Conservation (phyloP, 2,329 filamentous ascomycete species). For the Cercospora sp. region DNA sequence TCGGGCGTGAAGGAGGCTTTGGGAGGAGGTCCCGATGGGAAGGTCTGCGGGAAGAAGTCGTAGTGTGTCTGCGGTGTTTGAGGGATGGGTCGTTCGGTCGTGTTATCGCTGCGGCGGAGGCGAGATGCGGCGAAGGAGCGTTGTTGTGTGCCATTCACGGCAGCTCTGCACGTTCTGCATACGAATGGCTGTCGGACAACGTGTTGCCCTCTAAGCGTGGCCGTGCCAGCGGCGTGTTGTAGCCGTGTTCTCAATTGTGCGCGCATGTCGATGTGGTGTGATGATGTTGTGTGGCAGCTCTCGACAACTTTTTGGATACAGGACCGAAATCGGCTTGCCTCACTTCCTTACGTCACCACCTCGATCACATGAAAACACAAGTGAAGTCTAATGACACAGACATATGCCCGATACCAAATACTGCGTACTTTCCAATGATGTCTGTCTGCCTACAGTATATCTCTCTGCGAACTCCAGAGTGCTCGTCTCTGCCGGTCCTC, state of each 20-base stretch:
- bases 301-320: background rate
- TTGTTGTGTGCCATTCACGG: conserved; percentile 7
- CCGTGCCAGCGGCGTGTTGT: background rate
- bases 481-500: no score
- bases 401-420: background rate
- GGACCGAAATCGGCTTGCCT: background rate
- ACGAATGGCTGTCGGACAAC: conserved; percentile 21
- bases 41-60: conserved; percentile 79
- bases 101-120: conserved; percentile 1
- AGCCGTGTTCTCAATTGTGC: background rate
- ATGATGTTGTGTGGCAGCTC: background rate
- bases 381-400: background rate
- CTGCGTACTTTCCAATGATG: background rate
- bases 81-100: conserved; percentile 7
- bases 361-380: conserved; percentile 1
- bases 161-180: conserved; percentile 24
- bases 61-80: conserved; percentile 64
- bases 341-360: background rate
- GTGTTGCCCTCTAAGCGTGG: background rate
- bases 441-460: background rate
- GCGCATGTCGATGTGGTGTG: background rate
- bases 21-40: conserved; percentile 77
- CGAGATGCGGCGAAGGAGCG: background rate
- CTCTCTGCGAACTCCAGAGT: background rate
- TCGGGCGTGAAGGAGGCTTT: conserved; percentile 73